Evolutionary conservation across 2,329 filamentous ascomycete species (phyloP).

Genomic region (Parastagonospora nodorum): DNA sequence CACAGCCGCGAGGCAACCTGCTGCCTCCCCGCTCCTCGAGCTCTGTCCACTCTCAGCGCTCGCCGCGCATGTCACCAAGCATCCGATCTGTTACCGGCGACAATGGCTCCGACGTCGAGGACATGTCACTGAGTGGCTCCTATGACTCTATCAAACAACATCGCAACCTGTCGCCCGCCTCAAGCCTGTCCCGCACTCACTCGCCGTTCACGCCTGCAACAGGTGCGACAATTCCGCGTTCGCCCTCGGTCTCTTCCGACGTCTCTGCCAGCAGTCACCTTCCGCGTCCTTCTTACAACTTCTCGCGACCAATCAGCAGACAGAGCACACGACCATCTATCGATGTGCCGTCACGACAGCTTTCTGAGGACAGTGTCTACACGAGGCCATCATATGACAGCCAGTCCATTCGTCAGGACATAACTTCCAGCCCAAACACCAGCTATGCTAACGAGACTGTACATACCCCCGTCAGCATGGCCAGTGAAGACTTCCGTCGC

Average conservation of each 20-base stretch:
- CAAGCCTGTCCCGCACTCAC: conserved; percentile 62
- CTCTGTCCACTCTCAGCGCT: conserved; percentile 35
- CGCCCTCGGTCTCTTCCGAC: conserved; percentile 84
- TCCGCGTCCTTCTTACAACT: conserved; percentile 83
- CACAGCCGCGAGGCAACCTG: conserved; percentile 37
- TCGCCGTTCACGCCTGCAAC: conserved; percentile 69
- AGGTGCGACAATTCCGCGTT: conserved; percentile 66
- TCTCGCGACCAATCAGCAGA: conserved; percentile 86
- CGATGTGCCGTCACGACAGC: conserved; percentile 43
- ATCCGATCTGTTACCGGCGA: conserved; percentile 53
- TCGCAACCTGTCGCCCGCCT: conserved; percentile 80
- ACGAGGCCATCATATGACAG: conserved; percentile 48
- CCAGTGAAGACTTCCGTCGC: conserved; percentile 70
- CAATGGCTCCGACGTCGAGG: conserved; percentile 73
- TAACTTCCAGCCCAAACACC: conserved; percentile 58
- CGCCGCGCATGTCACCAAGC: conserved; percentile 48
- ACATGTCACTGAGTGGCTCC: conserved; percentile 60
- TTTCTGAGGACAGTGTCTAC: conserved; percentile 42
- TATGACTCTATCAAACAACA: conserved; percentile 66
- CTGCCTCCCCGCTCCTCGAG: conserved; percentile 49
- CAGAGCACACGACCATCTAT: conserved; percentile 54
- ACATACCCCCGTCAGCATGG: conserved; percentile 74
- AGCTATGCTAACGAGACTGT: conserved; percentile 67
- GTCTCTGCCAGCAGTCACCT: conserved; percentile 68
- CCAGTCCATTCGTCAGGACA: conserved; percentile 46